Evolutionary conservation across 2,329 filamentous ascomycete genomes (phyloP), one percentile per base, ranked within the genome.

Genomic region (Phialophora verrucosa): DNA sequence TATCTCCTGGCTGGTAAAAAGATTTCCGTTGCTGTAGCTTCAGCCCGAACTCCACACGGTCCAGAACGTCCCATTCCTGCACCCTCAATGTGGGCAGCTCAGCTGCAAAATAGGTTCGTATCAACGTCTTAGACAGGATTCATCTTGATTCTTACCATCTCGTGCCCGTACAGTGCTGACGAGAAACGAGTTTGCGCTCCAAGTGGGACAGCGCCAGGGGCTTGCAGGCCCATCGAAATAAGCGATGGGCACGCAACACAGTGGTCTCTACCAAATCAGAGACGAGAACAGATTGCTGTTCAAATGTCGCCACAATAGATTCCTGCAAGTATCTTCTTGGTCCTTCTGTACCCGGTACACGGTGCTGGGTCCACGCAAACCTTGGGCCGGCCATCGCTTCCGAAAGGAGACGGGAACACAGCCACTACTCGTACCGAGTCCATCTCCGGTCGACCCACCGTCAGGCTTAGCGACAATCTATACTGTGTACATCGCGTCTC

Each of bases 21-120:
- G 38, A 50, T 38, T 29, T 49, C 32, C 58, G 62, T 29, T 11
- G 47, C 57, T 59, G n/a, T 7, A 17, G 57, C 25, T 49, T 42
- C 58, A 61, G 58, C 49, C 57, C 64, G 44, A 57, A 58, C 61
- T 67, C 62, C 27, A 42, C 62, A 44, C n/a, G 63, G 51, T 63
- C 64, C 60, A 66, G 64, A 66, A 66, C 64, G 14, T 63, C 55
- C 20, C 49, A 7, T 31, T 31, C 31, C 31, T 20, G 25, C 49
- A 25, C 10, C 49, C 10, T 23, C 49, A 25, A 4, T 11, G 32
- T 35, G 10, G 32, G 32, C 32, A 35, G 32, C 32, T 35, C 32
- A 12, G 32, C 32, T 35, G 32, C 32, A 12, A 35, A 35, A 35
- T 12, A 35, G 10, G 32, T 35, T 35, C 32, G 32, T 35, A 12